phyloP scores from a whole-genome alignment of 1,284 basidiomycete genomes.

The Naganishia sp. region DNA sequence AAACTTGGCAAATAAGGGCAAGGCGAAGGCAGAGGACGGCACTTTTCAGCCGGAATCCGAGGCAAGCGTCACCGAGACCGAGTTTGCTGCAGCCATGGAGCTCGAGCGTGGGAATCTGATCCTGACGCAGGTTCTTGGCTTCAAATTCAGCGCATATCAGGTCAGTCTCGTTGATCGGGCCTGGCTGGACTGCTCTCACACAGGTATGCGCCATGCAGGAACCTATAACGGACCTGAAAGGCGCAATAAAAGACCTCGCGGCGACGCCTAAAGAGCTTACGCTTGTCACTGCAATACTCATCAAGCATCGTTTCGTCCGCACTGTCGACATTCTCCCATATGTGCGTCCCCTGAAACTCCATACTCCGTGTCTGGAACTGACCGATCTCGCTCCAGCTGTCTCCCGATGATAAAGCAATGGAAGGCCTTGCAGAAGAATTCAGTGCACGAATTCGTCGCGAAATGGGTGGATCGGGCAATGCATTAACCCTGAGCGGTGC shows the following conservation, averaged over 20 bases:
- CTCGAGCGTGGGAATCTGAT: slow-evolving; percentile 61
- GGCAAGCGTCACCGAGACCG: slow-evolving; percentile 42
- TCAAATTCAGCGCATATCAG: slow-evolving; percentile 91
- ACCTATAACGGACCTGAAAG: slow-evolving; percentile 45
- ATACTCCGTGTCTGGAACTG: slow-evolving; percentile 23
- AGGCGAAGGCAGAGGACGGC: slow-evolving; percentile 41
- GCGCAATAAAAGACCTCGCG: slow-evolving; percentile 62
- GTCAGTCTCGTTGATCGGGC: slow-evolving; percentile 54
- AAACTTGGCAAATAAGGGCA: slow-evolving; percentile 33
- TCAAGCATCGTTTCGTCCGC: slow-evolving; percentile 81
- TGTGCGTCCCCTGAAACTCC: slow-evolving; percentile 34
- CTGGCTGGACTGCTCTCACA: background rate
- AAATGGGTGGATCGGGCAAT: slow-evolving; percentile 66
- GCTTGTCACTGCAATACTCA: slow-evolving; percentile 79
- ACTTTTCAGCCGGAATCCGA: slow-evolving; percentile 12
- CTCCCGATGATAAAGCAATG: slow-evolving; percentile 75
- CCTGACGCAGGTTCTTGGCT: slow-evolving; percentile 88
- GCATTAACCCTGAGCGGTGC: slow-evolving; percentile 87
- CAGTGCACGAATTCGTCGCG: slow-evolving; percentile 41
- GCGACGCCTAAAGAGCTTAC: slow-evolving; percentile 72
- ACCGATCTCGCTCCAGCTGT: slow-evolving; percentile 58
- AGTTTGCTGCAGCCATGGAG: slow-evolving; percentile 53
- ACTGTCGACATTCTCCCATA: slow-evolving; percentile 68
- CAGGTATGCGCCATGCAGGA: slow-evolving; percentile 31
- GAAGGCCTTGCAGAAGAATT: slow-evolving; percentile 68